Base-by-base conservation (phyloP, 2,329 filamentous ascomycete genomes). In the Leptographium flavum region DNA sequence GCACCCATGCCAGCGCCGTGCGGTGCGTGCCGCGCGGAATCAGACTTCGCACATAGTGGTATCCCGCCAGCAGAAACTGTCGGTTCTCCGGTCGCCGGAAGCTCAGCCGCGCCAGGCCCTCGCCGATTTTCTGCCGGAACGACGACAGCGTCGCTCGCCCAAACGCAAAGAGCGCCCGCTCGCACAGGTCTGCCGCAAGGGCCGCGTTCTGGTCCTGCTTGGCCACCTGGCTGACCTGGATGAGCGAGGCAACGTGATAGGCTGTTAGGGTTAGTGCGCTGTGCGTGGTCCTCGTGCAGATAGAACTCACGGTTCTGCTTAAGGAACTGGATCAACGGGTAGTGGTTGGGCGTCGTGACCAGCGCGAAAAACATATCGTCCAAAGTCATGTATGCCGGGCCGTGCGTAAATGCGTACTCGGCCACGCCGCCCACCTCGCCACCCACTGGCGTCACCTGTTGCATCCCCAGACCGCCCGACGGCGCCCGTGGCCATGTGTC, bases 1-100 rank as follows among this genome's bases (percentile, higher is more conserved):
- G 94, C 7, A 85, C 76, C 88, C 92, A 98, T 61, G 96, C 92
- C 40, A 94, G 78, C 0, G 87, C 87, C 1, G 92, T 96, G 39
- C 87, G 75, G 70, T 87, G 94, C 1, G 90, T 95, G n/a, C 88
- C 87, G 54, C 93, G 90, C 63, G 87, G 80, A 15, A 87, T 73
- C 21, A 98, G 69, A 52, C 86, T 92, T 54, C 76, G 77, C 55
- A 96, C 81, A 56, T 95, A 95, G 53, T 88, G 79, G 69, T 87
- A 94, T 9, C 81, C 84, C 1, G 87, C 84, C 31, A 96, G 76
- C 80, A 85, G 94, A 51, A 98, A 79, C 60, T 96, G 90, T 37
- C 92, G 75, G 60, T 96, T 96, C 60, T 94, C 88, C 0, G 83
- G 81, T 32, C 86, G 71, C 19, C 71, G 64, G 58, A 95, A 96